phyloP scores from a whole-genome alignment of 345 rosid genomes.

The Linum lewisii region DNA sequence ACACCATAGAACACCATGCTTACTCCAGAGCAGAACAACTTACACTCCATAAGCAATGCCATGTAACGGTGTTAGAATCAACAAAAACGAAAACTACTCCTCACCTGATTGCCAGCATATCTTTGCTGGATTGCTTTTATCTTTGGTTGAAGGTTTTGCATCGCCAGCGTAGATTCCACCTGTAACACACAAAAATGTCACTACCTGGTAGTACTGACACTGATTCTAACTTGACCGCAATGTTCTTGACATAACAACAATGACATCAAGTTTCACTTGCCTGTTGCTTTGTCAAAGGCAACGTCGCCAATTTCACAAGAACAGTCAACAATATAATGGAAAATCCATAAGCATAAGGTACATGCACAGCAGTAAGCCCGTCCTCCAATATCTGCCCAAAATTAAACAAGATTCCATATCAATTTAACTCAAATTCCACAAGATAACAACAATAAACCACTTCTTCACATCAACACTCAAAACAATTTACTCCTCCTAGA shows the following conservation, averaged over 20 bases:
- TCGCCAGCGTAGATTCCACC: slow-evolving; percentile 96
- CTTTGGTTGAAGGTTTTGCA: slow-evolving; percentile 98
- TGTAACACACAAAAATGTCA: slow-evolving; percentile 18
- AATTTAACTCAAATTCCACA: background rate
- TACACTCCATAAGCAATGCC: background rate
- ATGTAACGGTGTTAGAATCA: background rate
- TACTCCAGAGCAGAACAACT: slow-evolving; percentile 12
- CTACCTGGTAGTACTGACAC: slow-evolving; percentile 6
- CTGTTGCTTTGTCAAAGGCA: slow-evolving; percentile 91
- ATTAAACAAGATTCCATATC: background rate
- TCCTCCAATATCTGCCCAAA: slow-evolving; percentile 64
- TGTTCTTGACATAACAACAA: background rate
- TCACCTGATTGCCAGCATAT: slow-evolving; percentile 92
- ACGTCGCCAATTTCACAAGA: slow-evolving; percentile 66
- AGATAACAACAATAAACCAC: background rate
- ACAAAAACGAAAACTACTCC: slow-evolving; percentile 7
- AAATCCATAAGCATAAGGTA: slow-evolving; percentile 86
- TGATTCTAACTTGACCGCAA: background rate
- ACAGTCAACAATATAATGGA: slow-evolving; percentile 87
- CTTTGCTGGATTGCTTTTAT: slow-evolving; percentile 97
- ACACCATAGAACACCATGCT: slow-evolving; percentile 1
- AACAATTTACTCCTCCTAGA: slow-evolving; percentile 3
- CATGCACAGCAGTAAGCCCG: slow-evolving; percentile 65
- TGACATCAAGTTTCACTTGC: slow-evolving; percentile 17
- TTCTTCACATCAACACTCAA: background rate